Conservation (phyloP, 441 rosid genomes). For the Populus hybrid region DNA sequence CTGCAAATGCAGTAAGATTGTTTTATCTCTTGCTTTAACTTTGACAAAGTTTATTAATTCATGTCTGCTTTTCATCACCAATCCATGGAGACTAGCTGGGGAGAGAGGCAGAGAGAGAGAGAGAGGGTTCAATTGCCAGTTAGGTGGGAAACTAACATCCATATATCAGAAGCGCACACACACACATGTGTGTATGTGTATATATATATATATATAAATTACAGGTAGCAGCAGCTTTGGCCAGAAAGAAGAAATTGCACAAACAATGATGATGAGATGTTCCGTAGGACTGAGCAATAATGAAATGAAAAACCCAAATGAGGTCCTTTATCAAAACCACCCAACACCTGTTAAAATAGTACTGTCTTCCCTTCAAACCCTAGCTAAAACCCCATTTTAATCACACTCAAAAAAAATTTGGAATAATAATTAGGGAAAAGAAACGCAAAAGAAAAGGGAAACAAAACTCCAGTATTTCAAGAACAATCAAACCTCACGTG, state of each 20-base stretch:
- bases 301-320: conserved; percentile 13
- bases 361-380: conserved; percentile 5
- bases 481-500: conserved; percentile 64
- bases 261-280: conserved; percentile 29
- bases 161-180: too few species aligned
- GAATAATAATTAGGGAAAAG: conserved; percentile 32
- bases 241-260: conserved; percentile 13
- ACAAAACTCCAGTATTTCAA: conserved; percentile 37
- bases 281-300: not conserved
- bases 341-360: not conserved
- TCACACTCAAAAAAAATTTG: conserved; percentile 36
- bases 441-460: not conserved
- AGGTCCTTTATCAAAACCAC: conserved; percentile 3
- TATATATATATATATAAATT: not conserved
- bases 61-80: too few species aligned
- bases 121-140: too few species aligned
- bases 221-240: conserved; percentile 8
- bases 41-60: not conserved
- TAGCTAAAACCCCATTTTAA: conserved; percentile 35
- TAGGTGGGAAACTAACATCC: too few species aligned
- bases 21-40: conserved; percentile 20
- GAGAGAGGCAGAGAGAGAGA: too few species aligned
- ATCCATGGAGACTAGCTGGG: too few species aligned
- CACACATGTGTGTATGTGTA: too few species aligned
- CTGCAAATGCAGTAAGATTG: conserved; percentile 8